phyloP scores from a whole-genome alignment of 352 stramenopile genomes.

The Globisporangium yorkense region DNA sequence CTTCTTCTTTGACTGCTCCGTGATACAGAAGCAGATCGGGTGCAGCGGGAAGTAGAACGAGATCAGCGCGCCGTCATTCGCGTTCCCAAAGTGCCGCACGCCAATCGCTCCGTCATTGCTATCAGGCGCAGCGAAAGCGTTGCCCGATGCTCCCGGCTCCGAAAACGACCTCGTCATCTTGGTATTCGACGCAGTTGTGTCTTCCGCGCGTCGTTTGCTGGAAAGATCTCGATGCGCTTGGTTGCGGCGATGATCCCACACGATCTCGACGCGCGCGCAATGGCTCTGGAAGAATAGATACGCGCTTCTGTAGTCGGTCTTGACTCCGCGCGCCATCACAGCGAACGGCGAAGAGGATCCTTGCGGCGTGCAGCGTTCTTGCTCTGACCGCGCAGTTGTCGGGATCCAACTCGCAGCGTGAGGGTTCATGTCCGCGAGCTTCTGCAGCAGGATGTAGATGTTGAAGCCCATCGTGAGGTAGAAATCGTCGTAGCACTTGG shows the following conservation, averaged over 20 bases:
- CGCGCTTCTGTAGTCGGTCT: constrained; percentile 33
- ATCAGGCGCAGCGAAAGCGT: background rate
- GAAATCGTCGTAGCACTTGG: constrained; percentile 52
- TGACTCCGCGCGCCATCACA: constrained; percentile 3
- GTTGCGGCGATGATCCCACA: constrained; percentile 37
- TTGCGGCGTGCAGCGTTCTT: background rate
- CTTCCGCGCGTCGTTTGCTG: background rate
- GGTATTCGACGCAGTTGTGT: background rate
- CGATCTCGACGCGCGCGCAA: constrained; percentile 57
- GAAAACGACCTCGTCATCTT: background rate
- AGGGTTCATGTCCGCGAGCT: constrained; percentile 44
- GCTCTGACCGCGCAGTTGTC: constrained; percentile 1
- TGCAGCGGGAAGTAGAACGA: constrained; percentile 72
- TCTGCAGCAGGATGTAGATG: constrained; percentile 69
- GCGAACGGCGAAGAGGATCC: constrained; percentile 1
- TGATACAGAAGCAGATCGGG: constrained; percentile 70
- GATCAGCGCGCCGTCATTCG: constrained; percentile 21
- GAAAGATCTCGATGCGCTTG: background rate
- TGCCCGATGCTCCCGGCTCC: background rate
- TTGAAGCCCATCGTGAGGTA: constrained; percentile 76
- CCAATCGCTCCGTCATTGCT: too few relatives aligned
- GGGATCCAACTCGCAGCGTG: constrained; percentile 41
- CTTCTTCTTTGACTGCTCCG: constrained; percentile 66
- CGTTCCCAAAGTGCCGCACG: background rate
- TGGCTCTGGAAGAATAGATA: constrained; percentile 66